Percentiles rank a stretch among this genome's conserved stretches.
These are phyloP conservation scores for Cystobasidium sp. DNA, from an alignment of 1,284 basidiomycete species.

Conservation along the genomic window DNA sequence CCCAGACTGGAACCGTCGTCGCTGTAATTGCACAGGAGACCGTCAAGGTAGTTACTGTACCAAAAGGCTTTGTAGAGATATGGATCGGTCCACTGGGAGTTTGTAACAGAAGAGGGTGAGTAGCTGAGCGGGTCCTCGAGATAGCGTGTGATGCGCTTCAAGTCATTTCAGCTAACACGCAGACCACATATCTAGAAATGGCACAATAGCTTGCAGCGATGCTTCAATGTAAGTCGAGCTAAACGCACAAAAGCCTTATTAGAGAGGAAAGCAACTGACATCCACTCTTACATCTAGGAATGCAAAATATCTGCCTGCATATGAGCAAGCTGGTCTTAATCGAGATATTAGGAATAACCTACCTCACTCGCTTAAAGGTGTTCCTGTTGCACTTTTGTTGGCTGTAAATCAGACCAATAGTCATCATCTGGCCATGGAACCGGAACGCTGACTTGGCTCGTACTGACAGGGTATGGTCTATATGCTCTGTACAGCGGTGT, in stretches of 20 bases:
- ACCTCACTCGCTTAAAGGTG: conserved; percentile 11
- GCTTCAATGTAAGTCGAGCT: conserved; percentile 18
- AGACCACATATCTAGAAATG: not conserved
- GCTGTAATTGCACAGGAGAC: not conserved
- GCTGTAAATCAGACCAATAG: not conserved
- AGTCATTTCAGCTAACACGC: not conserved
- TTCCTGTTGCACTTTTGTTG: conserved; percentile 20
- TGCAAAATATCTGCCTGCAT: conserved; percentile 10
- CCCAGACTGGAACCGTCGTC: not conserved
- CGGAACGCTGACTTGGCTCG: not conserved
- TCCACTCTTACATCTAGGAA: not conserved
- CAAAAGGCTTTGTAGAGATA: conserved; percentile 12
- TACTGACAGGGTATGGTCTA: not conserved
- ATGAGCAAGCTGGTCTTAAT: conserved; percentile 28
- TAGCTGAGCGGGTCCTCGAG: too few species aligned
- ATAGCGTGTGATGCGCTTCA: too few species aligned
- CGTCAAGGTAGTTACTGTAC: not conserved
- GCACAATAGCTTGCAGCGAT: conserved; percentile 27
- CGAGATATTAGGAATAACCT: not conserved
- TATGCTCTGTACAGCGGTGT: not conserved
- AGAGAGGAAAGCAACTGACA: too few species aligned
- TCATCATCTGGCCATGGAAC: not conserved
- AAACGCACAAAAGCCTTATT: too few species aligned
- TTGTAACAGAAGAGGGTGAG: conserved; percentile 21
- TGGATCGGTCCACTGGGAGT: conserved; percentile 36